A percentile compares a stretch with the other conserved stretches of the same genome.
phyloP scores from a whole-genome alignment of 2,329 filamentous ascomycete genomes.

The Calonectria ilicicola region DNA sequence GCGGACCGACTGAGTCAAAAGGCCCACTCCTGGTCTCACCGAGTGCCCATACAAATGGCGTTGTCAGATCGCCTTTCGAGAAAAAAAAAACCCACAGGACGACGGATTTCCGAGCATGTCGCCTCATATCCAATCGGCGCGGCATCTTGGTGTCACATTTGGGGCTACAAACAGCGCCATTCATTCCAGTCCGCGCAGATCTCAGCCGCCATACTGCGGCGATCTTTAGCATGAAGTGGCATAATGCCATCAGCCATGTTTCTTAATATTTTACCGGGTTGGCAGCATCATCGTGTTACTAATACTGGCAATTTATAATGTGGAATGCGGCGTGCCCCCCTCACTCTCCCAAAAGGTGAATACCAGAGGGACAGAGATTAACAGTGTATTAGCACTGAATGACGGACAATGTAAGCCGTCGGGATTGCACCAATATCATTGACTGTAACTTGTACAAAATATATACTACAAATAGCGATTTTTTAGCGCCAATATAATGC shows the following conservation, averaged over 20 bases:
- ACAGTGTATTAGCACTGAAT: neutral
- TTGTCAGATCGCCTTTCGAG: neutral
- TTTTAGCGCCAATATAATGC: conserved; percentile 25
- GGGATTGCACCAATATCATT: neutral
- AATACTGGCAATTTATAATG: neutral
- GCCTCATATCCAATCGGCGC: neutral
- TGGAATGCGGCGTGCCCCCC: neutral
- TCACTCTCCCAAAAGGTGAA: neutral
- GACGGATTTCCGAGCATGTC: neutral
- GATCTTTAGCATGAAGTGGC: neutral
- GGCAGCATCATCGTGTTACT: neutral
- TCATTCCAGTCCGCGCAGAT: conserved; percentile 8
- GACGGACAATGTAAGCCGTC: neutral
- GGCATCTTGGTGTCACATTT: neutral
- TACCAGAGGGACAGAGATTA: neutral
- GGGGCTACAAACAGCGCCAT: neutral
- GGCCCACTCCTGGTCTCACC: neutral
- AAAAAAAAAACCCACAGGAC: neutral
- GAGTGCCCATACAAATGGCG: neutral
- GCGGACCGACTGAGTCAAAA: neutral
- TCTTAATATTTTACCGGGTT: neutral
- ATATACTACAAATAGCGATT: neutral
- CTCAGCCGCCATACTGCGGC: neutral
- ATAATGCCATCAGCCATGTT: neutral
- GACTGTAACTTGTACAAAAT: conserved; percentile 9